phyloP scores from a whole-genome alignment of 768 basidiomycete species.

The Termitomyces sp. region DNA sequence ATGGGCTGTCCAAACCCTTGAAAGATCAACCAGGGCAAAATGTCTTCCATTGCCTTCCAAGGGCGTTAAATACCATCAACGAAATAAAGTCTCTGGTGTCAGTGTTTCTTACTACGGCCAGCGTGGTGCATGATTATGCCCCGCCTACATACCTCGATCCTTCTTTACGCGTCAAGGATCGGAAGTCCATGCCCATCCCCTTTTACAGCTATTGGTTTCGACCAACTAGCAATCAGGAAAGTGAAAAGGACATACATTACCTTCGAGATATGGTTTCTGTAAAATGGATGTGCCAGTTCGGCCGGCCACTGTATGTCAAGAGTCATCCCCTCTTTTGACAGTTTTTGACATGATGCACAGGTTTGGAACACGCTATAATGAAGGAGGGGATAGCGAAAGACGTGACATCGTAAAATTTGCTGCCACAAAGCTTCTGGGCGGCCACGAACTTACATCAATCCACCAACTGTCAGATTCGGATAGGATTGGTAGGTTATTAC shows the following conservation, averaged over 20 bases:
- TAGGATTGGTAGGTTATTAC: not conserved
- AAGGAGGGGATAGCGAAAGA: too few relatives aligned
- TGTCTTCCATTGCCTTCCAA: not conserved
- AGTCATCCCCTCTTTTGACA: not conserved
- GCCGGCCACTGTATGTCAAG: not conserved
- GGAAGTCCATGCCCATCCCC: fast-evolving
- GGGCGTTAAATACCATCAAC: too few relatives aligned
- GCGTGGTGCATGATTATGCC: not conserved
- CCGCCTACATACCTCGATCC: not conserved
- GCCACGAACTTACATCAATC: not conserved
- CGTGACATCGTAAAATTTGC: not conserved
- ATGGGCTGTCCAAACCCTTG: not conserved
- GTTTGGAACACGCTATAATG: not conserved
- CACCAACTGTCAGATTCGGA: not conserved
- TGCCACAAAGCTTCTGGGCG: too few relatives aligned
- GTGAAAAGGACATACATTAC: not conserved
- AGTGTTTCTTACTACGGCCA: not conserved
- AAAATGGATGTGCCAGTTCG: not conserved
- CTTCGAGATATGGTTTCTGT: not conserved
- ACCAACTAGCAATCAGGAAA: not conserved
- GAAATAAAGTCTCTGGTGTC: not conserved
- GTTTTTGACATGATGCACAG: not conserved
- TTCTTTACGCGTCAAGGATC: not conserved
- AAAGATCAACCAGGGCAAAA: too few relatives aligned
- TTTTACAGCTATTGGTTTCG: not conserved